Conservation (phyloP, 2,329 filamentous ascomycete species). For the Paracamarosporium sp. region DNA sequence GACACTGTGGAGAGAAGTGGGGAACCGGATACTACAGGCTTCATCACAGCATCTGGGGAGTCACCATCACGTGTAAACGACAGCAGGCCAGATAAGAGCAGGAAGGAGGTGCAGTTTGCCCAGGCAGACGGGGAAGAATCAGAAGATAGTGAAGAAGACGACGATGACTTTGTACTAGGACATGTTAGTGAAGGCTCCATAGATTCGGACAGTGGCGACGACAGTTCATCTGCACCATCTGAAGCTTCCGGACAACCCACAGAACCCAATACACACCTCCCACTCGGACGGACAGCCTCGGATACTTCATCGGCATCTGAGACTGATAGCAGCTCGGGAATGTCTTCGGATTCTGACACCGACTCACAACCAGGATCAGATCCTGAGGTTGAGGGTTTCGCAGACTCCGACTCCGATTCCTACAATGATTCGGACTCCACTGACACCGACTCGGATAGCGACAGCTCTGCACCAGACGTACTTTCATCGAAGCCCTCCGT, state of each 20-base stretch:
- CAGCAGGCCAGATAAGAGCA: not conserved
- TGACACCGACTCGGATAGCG: constrained; percentile 7
- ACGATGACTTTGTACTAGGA: constrained; percentile 36
- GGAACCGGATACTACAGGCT: constrained; percentile 13
- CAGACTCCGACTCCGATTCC: constrained; percentile 46
- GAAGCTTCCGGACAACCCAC: constrained; percentile 1
- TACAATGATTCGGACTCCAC: constrained; percentile 37
- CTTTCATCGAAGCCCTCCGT: constrained; percentile 22
- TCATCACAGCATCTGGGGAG: constrained; percentile 20
- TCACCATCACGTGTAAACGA: not conserved
- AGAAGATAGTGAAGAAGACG: constrained; percentile 34
- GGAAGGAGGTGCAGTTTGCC: constrained; percentile 33
- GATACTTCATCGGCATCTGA: constrained; percentile 33
- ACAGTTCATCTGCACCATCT: constrained; percentile 21
- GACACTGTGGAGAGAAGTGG: constrained; percentile 32
- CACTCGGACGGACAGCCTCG: constrained; percentile 22
- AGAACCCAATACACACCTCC: not conserved
- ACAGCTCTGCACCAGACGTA: constrained; percentile 28
- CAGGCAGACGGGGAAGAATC: constrained; percentile 18
- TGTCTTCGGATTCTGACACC: constrained; percentile 32
- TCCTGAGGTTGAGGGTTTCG: constrained; percentile 6
- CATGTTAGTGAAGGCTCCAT: constrained; percentile 23
- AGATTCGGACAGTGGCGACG: constrained; percentile 12
- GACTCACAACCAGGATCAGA: constrained; percentile 25
- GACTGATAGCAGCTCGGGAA: constrained; percentile 10